Conservation (phyloP, 768 basidiomycete species). For the Rhizopogon rudus region DNA sequence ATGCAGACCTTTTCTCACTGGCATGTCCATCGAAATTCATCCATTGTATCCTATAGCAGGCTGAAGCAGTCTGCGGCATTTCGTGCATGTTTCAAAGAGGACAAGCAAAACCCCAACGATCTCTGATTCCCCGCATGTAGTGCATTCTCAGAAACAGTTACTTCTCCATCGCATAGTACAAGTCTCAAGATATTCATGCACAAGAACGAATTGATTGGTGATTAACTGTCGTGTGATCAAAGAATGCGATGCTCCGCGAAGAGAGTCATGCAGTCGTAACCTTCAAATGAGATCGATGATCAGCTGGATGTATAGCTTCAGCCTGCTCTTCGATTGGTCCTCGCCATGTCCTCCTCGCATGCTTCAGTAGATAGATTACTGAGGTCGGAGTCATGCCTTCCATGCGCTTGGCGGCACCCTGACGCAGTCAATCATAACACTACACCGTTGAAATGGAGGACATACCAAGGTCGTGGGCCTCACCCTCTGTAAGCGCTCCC, state of each 20-base stretch:
- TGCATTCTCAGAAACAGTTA: too few relatives aligned
- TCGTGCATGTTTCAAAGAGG: too few relatives aligned
- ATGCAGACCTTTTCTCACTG: not conserved
- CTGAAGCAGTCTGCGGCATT: not conserved
- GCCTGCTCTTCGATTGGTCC: not conserved
- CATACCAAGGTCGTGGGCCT: slow-evolving; percentile 67
- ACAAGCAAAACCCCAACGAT: too few relatives aligned
- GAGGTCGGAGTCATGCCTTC: slow-evolving; percentile 89
- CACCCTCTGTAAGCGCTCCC: slow-evolving; percentile 54
- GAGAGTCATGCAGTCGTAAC: not conserved
- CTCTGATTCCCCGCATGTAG: too few relatives aligned
- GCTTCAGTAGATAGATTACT: slow-evolving; percentile 60
- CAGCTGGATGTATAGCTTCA: not conserved
- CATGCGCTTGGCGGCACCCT: slow-evolving; percentile 93
- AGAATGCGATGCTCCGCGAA: not conserved
- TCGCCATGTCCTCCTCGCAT: slow-evolving; percentile 42
- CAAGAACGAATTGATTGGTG: not conserved
- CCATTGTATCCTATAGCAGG: not conserved
- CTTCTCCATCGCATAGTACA: too few relatives aligned
- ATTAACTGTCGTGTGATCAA: not conserved
- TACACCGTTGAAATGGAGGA: not conserved
- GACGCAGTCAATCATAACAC: slow-evolving; percentile 1
- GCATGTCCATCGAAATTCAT: not conserved
- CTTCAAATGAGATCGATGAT: not conserved
- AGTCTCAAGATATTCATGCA: not conserved